Percentiles rank a stretch among this genome's conserved stretches.
phyloP scores from a whole-genome alignment of 345 rosid genomes.

The Isatis tinctoria region DNA sequence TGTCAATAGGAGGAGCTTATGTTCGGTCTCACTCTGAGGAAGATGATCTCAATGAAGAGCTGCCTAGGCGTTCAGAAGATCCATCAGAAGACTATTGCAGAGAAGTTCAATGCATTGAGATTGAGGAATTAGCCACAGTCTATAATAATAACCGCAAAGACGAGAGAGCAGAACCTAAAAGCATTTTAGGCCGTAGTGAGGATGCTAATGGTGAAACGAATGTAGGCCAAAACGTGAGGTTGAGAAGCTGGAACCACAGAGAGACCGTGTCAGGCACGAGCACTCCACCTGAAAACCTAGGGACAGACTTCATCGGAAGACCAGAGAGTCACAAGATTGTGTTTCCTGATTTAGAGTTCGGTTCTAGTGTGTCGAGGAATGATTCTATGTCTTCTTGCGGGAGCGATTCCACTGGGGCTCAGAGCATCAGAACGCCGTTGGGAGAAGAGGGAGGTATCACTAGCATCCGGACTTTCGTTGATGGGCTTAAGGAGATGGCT shows the following conservation, averaged over 20 bases:
- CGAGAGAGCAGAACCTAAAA: conserved; percentile 19
- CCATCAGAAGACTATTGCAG: conserved; percentile 70
- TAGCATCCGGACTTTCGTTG: conserved; percentile 69
- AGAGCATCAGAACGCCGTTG: conserved; percentile 13
- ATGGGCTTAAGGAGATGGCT: conserved; percentile 78
- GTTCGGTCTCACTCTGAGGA: conserved; percentile 35
- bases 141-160: conserved; percentile 38
- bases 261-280: conserved; percentile 36
- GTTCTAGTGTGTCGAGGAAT: conserved; percentile 51
- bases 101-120: conserved; percentile 84
- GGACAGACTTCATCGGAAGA: conserved; percentile 52
- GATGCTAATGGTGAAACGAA: conserved; percentile 2
- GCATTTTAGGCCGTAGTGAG: neutral
- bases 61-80: conserved; percentile 40
- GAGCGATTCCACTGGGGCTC: conserved; percentile 47
- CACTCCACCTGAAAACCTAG: conserved; percentile 56
- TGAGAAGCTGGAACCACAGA: conserved; percentile 55
- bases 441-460: conserved; percentile 59
- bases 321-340: conserved; percentile 49
- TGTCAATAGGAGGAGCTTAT: conserved; percentile 37
- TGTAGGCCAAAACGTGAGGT: conserved; percentile 17
- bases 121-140: conserved; percentile 35
- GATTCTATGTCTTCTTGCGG: conserved; percentile 72
- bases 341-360: conserved; percentile 44
- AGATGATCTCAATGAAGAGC: conserved; percentile 20